Conservation (phyloP, 306 rosid species). For the Spatholobus suberectus region DNA sequence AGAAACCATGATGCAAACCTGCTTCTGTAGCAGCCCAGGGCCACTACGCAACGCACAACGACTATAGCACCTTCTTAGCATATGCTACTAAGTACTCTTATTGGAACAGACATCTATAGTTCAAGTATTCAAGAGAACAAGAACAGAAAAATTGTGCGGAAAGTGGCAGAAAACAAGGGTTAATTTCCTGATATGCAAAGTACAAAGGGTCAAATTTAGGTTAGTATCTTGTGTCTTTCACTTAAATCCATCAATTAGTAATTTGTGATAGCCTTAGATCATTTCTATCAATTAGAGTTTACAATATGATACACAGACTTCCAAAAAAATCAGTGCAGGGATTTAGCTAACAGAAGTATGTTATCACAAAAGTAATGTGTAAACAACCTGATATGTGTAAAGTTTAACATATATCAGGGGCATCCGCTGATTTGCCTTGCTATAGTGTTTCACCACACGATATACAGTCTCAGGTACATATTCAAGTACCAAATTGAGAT, state of each 20-base stretch:
- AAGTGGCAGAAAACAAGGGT: neutral
- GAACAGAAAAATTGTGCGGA: neutral
- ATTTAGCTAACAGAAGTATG: neutral
- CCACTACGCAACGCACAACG: neutral
- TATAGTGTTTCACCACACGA: constrained; percentile 71
- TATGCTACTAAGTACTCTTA: neutral
- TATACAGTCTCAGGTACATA: constrained; percentile 56
- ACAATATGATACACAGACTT: neutral
- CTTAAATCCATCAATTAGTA: neutral
- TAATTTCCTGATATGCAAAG: neutral
- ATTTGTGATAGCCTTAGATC: neutral
- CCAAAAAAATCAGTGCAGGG: neutral
- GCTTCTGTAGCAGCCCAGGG: no score
- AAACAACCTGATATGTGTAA: constrained; percentile 73
- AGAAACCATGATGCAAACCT: no score
- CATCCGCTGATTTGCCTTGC: constrained; percentile 76
- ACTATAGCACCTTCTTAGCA: neutral
- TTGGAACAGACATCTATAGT: neutral
- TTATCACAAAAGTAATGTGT: neutral
- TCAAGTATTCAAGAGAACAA: neutral
- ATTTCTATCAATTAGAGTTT: neutral
- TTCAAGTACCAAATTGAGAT: constrained; percentile 62
- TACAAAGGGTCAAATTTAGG: neutral
- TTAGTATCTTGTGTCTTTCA: neutral
- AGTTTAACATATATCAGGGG: constrained; percentile 77